Conservation (phyloP, 1,284 basidiomycete genomes). For the Rhodofomes roseus region DNA sequence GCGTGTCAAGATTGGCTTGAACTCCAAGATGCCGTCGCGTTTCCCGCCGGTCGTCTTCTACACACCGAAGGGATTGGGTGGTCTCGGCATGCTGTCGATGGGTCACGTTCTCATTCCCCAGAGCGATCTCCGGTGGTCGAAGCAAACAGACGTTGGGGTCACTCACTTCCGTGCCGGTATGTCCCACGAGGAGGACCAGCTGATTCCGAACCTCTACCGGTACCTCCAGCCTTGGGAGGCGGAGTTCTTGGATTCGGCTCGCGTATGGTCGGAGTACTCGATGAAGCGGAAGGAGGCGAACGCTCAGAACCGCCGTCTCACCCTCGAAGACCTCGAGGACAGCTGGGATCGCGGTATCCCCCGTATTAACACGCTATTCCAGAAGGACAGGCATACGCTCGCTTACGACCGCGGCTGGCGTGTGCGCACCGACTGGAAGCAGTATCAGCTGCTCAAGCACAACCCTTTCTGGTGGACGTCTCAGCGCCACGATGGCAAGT, state of each 20-base stretch:
- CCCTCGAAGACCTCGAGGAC: slow-evolving; percentile 96
- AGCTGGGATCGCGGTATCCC: slow-evolving; percentile 99
- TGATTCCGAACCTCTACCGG: slow-evolving; percentile 97
- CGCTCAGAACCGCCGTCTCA: slow-evolving; percentile 93
- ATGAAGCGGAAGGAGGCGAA: slow-evolving; percentile 99
- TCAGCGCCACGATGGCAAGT: slow-evolving; percentile 95
- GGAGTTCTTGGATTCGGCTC: slow-evolving; percentile 96
- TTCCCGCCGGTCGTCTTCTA: slow-evolving; percentile 98
- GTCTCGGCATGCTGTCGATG: slow-evolving; percentile 99
- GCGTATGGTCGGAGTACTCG: slow-evolving; percentile 99
- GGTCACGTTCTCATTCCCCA: slow-evolving; percentile 98
- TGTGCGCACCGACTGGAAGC: slow-evolving; percentile 95
- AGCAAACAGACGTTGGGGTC: slow-evolving; percentile 95
- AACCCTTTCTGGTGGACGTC: slow-evolving; percentile 99
- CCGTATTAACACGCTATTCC: slow-evolving; percentile 96
- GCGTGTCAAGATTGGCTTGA: slow-evolving; percentile 97
- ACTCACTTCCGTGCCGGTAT: slow-evolving; percentile 98
- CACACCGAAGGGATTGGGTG: slow-evolving; percentile 94
- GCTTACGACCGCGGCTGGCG: slow-evolving; percentile 99
- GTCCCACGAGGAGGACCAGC: slow-evolving; percentile 91
- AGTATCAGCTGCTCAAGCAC: slow-evolving; percentile 92
- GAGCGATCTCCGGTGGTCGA: slow-evolving; percentile 95
- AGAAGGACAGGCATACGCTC: slow-evolving; percentile 96
- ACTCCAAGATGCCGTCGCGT: slow-evolving; percentile 99
- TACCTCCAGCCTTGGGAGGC: slow-evolving; percentile 99